Evolutionary conservation across 331 rosid genomes (phyloP).

Genomic region (Erythrophleum ivorense): DNA sequence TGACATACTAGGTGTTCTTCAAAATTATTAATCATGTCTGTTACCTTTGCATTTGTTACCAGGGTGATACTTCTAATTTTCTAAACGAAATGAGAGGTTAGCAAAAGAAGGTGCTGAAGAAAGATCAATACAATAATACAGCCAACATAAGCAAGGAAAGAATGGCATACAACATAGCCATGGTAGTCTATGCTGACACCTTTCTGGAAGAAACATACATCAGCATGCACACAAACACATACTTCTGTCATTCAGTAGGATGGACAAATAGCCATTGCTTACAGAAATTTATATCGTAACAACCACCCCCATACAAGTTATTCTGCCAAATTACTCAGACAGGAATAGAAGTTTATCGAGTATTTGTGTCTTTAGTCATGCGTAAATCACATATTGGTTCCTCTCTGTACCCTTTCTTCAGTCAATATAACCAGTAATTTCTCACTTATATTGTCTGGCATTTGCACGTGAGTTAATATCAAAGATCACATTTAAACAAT

Average conservation of each 20-base stretch:
- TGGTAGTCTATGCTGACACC: background rate
- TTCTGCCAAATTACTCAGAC: background rate
- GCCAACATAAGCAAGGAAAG: conserved; percentile 1
- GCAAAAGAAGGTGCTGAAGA: background rate
- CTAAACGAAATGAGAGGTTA: background rate
- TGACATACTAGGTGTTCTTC: background rate
- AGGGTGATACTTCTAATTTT: background rate
- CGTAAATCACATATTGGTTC: background rate
- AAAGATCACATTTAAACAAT: background rate
- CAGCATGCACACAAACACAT: conserved; percentile 26
- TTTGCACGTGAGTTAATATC: background rate
- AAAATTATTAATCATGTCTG: background rate
- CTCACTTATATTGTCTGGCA: background rate
- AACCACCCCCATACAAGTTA: background rate
- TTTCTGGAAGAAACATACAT: conserved; percentile 3
- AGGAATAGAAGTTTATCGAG: background rate
- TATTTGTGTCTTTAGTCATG: background rate
- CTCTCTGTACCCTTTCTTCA: background rate
- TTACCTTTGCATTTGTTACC: conserved; percentile 6
- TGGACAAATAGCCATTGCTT: background rate
- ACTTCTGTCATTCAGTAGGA: background rate
- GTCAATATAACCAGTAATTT: background rate
- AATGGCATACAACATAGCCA: background rate
- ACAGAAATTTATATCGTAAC: conserved; percentile 4
- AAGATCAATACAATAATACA: background rate